A percentile compares a stretch with the other conserved stretches of the same genome.
phyloP scores from a whole-genome alignment of 2,329 filamentous ascomycete species.

The Colletotrichum echinochloae region DNA sequence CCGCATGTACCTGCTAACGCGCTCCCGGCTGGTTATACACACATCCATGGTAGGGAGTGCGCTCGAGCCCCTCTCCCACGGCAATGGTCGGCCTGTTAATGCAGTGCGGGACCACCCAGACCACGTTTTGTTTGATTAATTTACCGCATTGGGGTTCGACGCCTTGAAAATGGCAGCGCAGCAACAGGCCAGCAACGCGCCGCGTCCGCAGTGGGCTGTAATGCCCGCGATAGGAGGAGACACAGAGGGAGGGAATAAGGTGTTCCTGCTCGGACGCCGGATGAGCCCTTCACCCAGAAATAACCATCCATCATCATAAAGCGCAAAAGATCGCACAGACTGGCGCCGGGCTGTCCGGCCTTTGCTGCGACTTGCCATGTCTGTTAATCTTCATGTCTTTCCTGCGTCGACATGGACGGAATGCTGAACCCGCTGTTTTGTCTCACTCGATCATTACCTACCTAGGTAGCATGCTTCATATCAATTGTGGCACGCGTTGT shows the following conservation, averaged over 20 bases:
- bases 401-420: not conserved
- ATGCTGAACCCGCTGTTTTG: conserved; percentile 11
- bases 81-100: conserved; percentile 22
- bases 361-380: not conserved
- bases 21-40: fast-evolving
- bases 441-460: not conserved
- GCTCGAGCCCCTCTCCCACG: conserved; percentile 15
- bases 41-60: not conserved
- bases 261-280: not conserved
- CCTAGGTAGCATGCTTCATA: not conserved
- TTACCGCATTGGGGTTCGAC: conserved; percentile 26
- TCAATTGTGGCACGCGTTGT: conserved; percentile 6
- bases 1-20: conserved; percentile 29
- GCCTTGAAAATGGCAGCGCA: conserved; percentile 27
- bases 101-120: conserved; percentile 1
- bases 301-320: not conserved
- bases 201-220: conserved; percentile 3
- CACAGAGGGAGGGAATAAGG: not conserved
- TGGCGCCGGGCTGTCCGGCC: conserved; percentile 11
- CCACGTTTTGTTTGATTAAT: conserved; percentile 31
- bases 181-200: conserved; percentile 26
- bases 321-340: conserved; percentile 7
- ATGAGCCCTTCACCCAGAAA: conserved; percentile 9
- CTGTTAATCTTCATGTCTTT: not conserved
- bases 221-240: not conserved